These are phyloP conservation scores for Nicotiana tomentosiformis DNA, from an alignment of 257 asterid genomes.

Conservation along the genomic window DNA sequence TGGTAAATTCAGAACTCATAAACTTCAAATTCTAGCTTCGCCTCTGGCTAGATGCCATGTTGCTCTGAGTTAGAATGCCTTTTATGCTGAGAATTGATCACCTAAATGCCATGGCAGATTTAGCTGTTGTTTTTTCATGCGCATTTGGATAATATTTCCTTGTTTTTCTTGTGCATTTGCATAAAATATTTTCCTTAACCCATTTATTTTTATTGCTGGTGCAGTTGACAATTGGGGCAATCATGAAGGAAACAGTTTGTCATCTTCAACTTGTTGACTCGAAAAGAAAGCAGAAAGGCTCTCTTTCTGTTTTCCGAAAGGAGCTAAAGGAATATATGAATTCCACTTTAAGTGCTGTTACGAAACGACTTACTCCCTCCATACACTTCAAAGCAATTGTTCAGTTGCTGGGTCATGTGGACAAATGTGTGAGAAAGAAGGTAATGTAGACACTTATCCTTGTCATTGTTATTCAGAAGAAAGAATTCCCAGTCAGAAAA, in stretches of 20 bases:
- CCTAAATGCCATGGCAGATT: not conserved
- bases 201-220: conserved; percentile 15
- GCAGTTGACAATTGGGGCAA: conserved; percentile 67
- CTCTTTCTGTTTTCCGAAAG: conserved; percentile 49
- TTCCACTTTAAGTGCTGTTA: conserved; percentile 42
- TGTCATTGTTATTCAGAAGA: not conserved
- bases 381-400: conserved; percentile 54
- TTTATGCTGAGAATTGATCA: not conserved
- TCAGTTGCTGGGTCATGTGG: conserved; percentile 52
- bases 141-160: not conserved
- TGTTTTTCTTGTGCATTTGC: not conserved
- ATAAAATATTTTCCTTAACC: conserved; percentile 6
- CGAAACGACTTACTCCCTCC: conserved; percentile 53
- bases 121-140: not conserved
- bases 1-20: too few relatives aligned
- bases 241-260: conserved; percentile 68
- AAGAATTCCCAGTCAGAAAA: not conserved
- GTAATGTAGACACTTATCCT: conserved; percentile 24
- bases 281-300: conserved; percentile 38
- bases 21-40: too few relatives aligned
- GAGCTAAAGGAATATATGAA: conserved; percentile 61
- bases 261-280: conserved; percentile 50
- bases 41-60: too few relatives aligned
- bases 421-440: conserved; percentile 61
- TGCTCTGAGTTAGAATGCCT: not conserved